These are phyloP conservation scores for Boletellus ananas DNA, from an alignment of 768 basidiomycete species.

Conservation along the genomic window DNA sequence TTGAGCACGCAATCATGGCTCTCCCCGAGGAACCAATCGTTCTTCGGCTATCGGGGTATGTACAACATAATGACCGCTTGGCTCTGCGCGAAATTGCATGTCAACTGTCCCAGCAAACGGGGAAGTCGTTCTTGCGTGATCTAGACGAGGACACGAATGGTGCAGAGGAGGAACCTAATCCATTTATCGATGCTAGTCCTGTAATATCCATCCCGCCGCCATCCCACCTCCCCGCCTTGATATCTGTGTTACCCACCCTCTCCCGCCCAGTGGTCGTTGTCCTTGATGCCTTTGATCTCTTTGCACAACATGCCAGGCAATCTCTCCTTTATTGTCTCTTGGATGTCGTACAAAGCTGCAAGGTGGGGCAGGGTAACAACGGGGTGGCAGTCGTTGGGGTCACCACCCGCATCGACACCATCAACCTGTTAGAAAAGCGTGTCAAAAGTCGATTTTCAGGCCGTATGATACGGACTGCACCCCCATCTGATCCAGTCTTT, in stretches of 20 bases:
- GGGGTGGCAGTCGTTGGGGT: conserved; percentile 86
- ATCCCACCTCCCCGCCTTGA: conserved; percentile 68
- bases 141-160: conserved; percentile 27
- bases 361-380: conserved; percentile 51
- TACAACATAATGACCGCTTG: conserved; percentile 79
- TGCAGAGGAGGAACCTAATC: conserved; percentile 44
- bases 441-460: conserved; percentile 98
- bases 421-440: conserved; percentile 89
- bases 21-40: conserved; percentile 57
- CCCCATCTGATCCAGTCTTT: conserved; percentile 45
- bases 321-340: conserved; percentile 91
- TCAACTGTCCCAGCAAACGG: conserved; percentile 78
- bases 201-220: conserved; percentile 52
- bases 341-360: conserved; percentile 88
- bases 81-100: conserved; percentile 92
- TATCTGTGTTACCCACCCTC: conserved; percentile 75
- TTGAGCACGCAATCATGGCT: conserved; percentile 52
- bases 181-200: conserved; percentile 41
- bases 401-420: conserved; percentile 81
- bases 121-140: conserved; percentile 47
- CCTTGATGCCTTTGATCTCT: conserved; percentile 91
- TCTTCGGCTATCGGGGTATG: conserved; percentile 80
- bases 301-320: conserved; percentile 88
- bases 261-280: conserved; percentile 77
- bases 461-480: conserved; percentile 74